Evolutionary conservation across 148 eudicot species (phyloP), one percentile per base, ranked within the genome.

Genomic region (Tetragonia tetragonoides): DNA sequence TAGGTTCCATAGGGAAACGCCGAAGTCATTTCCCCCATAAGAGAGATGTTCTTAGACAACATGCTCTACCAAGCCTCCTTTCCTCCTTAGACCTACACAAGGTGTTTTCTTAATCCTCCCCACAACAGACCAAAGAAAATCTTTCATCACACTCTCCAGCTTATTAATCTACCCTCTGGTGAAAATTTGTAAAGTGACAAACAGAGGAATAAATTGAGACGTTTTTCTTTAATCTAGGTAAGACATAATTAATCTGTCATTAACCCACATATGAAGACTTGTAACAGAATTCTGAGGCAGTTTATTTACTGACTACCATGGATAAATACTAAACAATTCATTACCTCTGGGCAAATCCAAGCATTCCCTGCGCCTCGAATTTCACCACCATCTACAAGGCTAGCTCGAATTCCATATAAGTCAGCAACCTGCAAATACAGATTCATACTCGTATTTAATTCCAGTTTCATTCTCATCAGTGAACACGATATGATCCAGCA

Each of bases 311-410:
- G 51, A 62, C 39, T 47, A 78, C 17, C 44, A 72, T 23, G 57
- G 21, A 56, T 34, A 60, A 42, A 34, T 3, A 72, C 38, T 66
- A 42, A 78, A 51, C 66, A 77, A 57, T 44, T 61, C 39, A 73
- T 76, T 86, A 95, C 99, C 99, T 92, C 99, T 9, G 97, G 99
- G 81, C 99, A 95, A 80, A 95, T 87, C 99, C 99, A 95, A 54
- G 96, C 98, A 81, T 95, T 95, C 79, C 99, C 99, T 42, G 99
- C 99, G 79, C 99, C 99, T 72, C 99, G 97, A 86, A 95, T 92
- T 85, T 95, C 99, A 79, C 99, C 99, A 64, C 99, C 99, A 84
- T 95, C 99, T 82, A 95, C 89, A 74, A 95, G 93, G 82, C 88
- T 88, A 38, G 97, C 99, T 84, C 99, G 84, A 72, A 95, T 93